A percentile compares a stretch with the other conserved stretches of the same genome.
phyloP scores from a whole-genome alignment of 2,329 filamentous ascomycete genomes.

The Pseudocercospora fuligena region DNA sequence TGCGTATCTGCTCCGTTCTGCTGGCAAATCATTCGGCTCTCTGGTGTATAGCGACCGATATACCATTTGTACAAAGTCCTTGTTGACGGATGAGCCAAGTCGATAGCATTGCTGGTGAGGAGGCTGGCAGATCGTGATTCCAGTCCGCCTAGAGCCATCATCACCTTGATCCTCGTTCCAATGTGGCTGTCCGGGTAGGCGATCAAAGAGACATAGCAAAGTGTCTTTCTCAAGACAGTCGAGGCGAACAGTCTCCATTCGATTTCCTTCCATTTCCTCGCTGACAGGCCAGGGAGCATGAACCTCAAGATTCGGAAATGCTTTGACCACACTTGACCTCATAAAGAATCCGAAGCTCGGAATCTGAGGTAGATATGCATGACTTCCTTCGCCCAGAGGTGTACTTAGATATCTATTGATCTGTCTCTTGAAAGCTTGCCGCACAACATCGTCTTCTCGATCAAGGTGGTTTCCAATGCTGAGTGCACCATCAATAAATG shows the following conservation, averaged over 20 bases:
- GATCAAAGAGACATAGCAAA: background rate
- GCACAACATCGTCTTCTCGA: constrained; percentile 10
- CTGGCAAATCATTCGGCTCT: background rate
- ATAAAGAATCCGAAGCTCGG: constrained; percentile 14
- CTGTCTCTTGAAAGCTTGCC: constrained; percentile 10
- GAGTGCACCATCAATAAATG: constrained; percentile 23
- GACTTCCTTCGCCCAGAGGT: background rate
- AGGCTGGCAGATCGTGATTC: constrained; percentile 14
- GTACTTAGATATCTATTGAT: constrained; percentile 5
- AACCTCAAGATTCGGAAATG: constrained; percentile 12
- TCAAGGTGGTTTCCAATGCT: constrained; percentile 21
- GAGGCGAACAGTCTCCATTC: background rate
- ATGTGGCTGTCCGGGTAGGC: background rate
- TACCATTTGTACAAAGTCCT: constrained; percentile 4
- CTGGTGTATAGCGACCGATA: constrained; percentile 6
- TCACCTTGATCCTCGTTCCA: constrained; percentile 11
- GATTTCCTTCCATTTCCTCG: constrained; percentile 6
- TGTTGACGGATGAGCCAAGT: constrained; percentile 7
- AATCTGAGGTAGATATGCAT: constrained; percentile 5
- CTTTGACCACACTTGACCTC: constrained; percentile 4
- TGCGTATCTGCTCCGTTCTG: background rate
- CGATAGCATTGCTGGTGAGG: constrained; percentile 18
- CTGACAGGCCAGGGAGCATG: constrained; percentile 1
- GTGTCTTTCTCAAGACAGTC: background rate
- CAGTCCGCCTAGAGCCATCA: constrained; percentile 8